These are phyloP conservation scores for Amauroascus niger DNA, from an alignment of 2,329 filamentous ascomycete species.

Conservation along the genomic window DNA sequence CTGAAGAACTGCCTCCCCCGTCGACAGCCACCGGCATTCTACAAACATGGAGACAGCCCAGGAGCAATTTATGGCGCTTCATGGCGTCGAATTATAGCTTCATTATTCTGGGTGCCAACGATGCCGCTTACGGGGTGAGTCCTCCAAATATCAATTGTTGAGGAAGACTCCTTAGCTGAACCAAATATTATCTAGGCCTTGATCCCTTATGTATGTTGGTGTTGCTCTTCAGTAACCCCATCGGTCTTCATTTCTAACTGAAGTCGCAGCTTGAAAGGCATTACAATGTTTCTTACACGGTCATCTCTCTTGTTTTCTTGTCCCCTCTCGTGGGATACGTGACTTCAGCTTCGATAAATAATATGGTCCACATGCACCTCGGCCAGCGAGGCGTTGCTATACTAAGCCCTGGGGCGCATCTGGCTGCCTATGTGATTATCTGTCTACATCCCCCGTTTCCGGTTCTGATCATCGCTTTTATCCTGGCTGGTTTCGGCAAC, in stretches of 20 bases:
- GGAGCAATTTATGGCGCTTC: slow-evolving; percentile 50
- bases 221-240: background rate
- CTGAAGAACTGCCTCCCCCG: slow-evolving; percentile 35
- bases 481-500: slow-evolving; percentile 60
- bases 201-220: slow-evolving; percentile 39
- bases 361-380: slow-evolving; percentile 33
- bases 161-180: background rate
- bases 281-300: slow-evolving; percentile 38
- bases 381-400: slow-evolving; percentile 66
- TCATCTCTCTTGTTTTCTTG: slow-evolving; percentile 41
- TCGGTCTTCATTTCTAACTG: slow-evolving; percentile 15
- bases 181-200: slow-evolving; percentile 30
- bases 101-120: slow-evolving; percentile 48
- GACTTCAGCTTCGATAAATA: slow-evolving; percentile 36
- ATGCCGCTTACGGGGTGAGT: slow-evolving; percentile 48
- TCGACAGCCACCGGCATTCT: slow-evolving; percentile 35
- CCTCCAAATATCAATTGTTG: background rate
- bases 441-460: slow-evolving; percentile 60
- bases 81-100: slow-evolving; percentile 50
- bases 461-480: slow-evolving; percentile 53
- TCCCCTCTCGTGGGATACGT: slow-evolving; percentile 41
- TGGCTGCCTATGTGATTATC: slow-evolving; percentile 56
- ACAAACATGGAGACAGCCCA: slow-evolving; percentile 56
- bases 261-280: slow-evolving; percentile 34
- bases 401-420: slow-evolving; percentile 51